Evolutionary conservation across 1,139 yeast species (phyloP).

Genomic region (Hansenula anomala): DNA sequence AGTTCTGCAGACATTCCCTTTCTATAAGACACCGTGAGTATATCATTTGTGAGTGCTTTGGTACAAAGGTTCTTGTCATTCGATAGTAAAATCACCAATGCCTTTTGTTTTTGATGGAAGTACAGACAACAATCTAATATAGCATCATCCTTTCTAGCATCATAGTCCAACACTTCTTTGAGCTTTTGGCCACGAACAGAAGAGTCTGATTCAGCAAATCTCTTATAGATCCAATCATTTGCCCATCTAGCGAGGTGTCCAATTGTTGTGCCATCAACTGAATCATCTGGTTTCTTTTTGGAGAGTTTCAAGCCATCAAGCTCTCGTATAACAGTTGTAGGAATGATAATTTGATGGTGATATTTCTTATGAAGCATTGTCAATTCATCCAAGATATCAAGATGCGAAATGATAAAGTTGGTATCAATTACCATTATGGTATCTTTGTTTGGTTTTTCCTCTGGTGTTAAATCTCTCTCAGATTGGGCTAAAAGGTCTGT

Average conservation of each 20-base stretch:
- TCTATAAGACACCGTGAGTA: slow-evolving; percentile 64
- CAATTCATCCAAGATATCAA: slow-evolving; percentile 49
- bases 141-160: slow-evolving; percentile 65
- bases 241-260: slow-evolving; percentile 67
- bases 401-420: slow-evolving; percentile 66
- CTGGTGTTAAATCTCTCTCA: slow-evolving; percentile 19
- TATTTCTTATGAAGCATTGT: slow-evolving; percentile 34
- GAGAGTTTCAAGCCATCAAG: slow-evolving; percentile 72
- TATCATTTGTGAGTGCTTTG: slow-evolving; percentile 65
- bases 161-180: slow-evolving; percentile 42
- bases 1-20: slow-evolving; percentile 54
- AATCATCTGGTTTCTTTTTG: slow-evolving; percentile 11
- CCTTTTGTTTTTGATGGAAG: slow-evolving; percentile 37
- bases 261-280: slow-evolving; percentile 31
- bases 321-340: slow-evolving; percentile 66
- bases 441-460: slow-evolving; percentile 7
- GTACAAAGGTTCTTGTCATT: slow-evolving; percentile 81
- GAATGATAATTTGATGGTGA: slow-evolving; percentile 55
- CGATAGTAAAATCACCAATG: slow-evolving; percentile 61
- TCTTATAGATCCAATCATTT: slow-evolving; percentile 70
- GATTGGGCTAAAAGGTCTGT: too few species aligned
- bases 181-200: slow-evolving; percentile 63
- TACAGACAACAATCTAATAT: slow-evolving; percentile 82
- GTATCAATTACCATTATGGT: slow-evolving; percentile 64
- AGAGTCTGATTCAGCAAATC: slow-evolving; percentile 46